Evolutionary conservation across 2,329 filamentous ascomycete species (phyloP).

Genomic region (Peltaster fructicola): DNA sequence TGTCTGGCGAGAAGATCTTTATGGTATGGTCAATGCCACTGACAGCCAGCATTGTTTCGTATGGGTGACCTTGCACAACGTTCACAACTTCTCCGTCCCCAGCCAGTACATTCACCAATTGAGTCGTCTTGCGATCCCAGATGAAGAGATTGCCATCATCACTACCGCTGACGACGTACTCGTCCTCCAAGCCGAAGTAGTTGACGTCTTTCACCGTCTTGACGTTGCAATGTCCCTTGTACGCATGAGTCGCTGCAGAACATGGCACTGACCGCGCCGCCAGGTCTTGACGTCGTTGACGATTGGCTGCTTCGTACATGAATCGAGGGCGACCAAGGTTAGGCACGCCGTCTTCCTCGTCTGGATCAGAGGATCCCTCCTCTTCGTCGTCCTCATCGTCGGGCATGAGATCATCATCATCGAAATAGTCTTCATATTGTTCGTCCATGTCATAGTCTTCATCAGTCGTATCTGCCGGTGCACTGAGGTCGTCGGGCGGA

Average conservation of each 20-base stretch:
- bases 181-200: slow-evolving; percentile 48
- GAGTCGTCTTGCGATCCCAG: slow-evolving; percentile 45
- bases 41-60: slow-evolving; percentile 47
- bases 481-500: too few relatives aligned
- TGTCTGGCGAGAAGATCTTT: slow-evolving; percentile 49
- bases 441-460: slow-evolving; percentile 11
- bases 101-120: slow-evolving; percentile 46
- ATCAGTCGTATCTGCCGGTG: too few relatives aligned
- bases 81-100: slow-evolving; percentile 55
- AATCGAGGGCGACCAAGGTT: slow-evolving; percentile 15
- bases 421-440: slow-evolving; percentile 11
- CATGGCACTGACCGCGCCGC: slow-evolving; percentile 39
- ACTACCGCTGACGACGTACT: slow-evolving; percentile 50
- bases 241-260: slow-evolving; percentile 37
- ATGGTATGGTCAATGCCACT: slow-evolving; percentile 51
- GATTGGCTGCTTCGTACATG: slow-evolving; percentile 31
- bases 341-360: slow-evolving; percentile 20
- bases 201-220: slow-evolving; percentile 54
- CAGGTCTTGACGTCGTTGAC: slow-evolving; percentile 28
- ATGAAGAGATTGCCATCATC: slow-evolving; percentile 52
- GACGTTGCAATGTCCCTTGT: slow-evolving; percentile 48
- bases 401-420: slow-evolving; percentile 11
- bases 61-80: slow-evolving; percentile 49
- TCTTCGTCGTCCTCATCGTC: slow-evolving; percentile 8
- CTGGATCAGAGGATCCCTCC: slow-evolving; percentile 18